Conservation (phyloP, 176 grass and related monocot genomes). For the Zea mays region DNA sequence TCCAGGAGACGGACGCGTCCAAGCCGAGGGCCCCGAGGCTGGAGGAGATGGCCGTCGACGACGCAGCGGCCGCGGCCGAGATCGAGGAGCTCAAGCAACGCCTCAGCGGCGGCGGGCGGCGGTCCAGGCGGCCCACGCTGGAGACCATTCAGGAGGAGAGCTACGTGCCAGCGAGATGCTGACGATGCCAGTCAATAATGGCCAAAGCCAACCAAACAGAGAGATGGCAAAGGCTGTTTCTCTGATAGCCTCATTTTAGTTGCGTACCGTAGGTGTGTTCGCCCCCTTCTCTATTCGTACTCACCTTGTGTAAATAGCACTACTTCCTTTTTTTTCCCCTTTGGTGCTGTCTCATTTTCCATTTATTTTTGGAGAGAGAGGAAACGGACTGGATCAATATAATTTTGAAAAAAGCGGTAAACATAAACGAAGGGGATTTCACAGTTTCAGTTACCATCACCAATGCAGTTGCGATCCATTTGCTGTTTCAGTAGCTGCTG, state of each 20-base stretch:
- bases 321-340: constrained; percentile 1
- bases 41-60: constrained; percentile 60
- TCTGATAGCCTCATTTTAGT: constrained; percentile 13
- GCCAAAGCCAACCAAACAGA: not conserved
- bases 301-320: constrained; percentile 17
- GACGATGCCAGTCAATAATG: not conserved
- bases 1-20: not conserved
- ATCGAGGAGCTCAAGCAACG: constrained; percentile 79
- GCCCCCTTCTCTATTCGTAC: not conserved
- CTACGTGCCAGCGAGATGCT: constrained; percentile 37
- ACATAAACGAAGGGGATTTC: not conserved
- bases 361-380: constrained; percentile 39
- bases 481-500: not conserved
- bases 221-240: constrained; percentile 41
- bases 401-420: not conserved
- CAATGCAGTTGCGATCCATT: not conserved
- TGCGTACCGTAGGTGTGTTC: no score
- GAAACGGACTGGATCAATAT: not conserved
- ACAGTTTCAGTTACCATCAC: not conserved
- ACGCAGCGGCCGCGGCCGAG: constrained; percentile 47
- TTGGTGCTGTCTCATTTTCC: constrained; percentile 40
- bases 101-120: constrained; percentile 48
- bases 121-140: no score
- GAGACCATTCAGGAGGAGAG: constrained; percentile 87
- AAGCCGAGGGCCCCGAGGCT: constrained; percentile 21